A percentile compares a stretch with the other conserved stretches of the same genome.
Conservation (phyloP, 164 flowering plant genomes). For the Stephania yunnanensis region DNA sequence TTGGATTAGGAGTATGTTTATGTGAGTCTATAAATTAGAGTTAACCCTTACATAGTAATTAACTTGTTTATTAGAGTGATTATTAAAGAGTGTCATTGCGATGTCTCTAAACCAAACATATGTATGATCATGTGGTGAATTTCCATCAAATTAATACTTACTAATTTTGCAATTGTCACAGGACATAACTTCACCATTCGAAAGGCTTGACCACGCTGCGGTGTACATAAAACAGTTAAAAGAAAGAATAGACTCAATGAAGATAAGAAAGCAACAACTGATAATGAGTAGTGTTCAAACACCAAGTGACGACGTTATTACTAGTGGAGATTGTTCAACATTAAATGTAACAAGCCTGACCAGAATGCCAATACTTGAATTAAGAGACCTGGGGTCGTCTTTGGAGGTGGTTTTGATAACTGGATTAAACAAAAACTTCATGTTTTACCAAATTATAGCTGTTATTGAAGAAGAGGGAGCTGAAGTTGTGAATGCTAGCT, state of each 20-base stretch:
- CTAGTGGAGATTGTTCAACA: background rate
- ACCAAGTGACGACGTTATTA: slow-evolving; percentile 5
- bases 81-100: no score
- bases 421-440: slow-evolving; percentile 34
- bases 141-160: no score
- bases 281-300: slow-evolving; percentile 6
- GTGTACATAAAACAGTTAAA: slow-evolving; percentile 29
- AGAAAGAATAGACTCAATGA: slow-evolving; percentile 30
- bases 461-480: slow-evolving; percentile 50
- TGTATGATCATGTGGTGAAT: no score
- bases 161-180: background rate
- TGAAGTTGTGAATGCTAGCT: slow-evolving; percentile 36
- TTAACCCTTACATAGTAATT: no score
- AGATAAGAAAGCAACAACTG: slow-evolving; percentile 21
- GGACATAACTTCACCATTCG: slow-evolving; percentile 4
- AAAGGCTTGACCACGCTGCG: slow-evolving; percentile 32
- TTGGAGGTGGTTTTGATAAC: slow-evolving; percentile 40
- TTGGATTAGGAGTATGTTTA: no score
- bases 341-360: background rate
- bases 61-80: no score
- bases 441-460: slow-evolving; percentile 34
- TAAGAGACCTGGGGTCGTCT: slow-evolving; percentile 24
- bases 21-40: no score
- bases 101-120: no score
- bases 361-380: slow-evolving; percentile 36